Percentiles rank a stretch among this genome's conserved stretches.
phyloP scores from a whole-genome alignment of 768 basidiomycete species.

The Grammothele lineata region DNA sequence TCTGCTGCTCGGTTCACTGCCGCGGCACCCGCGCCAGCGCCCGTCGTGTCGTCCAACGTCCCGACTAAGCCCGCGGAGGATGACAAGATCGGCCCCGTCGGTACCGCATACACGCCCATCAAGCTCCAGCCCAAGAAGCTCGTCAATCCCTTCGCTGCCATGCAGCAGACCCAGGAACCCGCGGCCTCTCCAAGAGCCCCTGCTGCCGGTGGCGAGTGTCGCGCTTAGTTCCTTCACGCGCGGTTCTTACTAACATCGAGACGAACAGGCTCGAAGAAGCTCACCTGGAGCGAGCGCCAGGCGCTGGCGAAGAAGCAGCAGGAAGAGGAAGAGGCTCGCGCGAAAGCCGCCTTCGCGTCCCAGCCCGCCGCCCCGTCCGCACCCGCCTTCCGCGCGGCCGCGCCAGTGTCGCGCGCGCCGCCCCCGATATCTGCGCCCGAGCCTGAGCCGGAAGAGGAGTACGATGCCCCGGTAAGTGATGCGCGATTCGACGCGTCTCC shows the following conservation, averaged over 20 bases:
- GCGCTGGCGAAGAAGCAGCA: constrained; percentile 84
- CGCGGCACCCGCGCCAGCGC: constrained; percentile 30
- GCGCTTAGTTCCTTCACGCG: neutral
- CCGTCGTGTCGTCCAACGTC: constrained; percentile 41
- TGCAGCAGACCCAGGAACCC: constrained; percentile 37
- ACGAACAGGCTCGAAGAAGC: constrained; percentile 68
- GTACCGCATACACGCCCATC: constrained; percentile 88
- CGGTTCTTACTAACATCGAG: constrained; percentile 19
- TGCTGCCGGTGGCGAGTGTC: constrained; percentile 1
- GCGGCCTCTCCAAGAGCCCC: constrained; percentile 18
- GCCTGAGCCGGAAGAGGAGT: constrained; percentile 27
- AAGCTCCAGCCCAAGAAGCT: constrained; percentile 84
- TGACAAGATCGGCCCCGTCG: constrained; percentile 81
- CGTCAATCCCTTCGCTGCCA: constrained; percentile 73
- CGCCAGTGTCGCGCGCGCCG: constrained; percentile 8
- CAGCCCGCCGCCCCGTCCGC: constrained; percentile 33
- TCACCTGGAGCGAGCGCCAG: constrained; percentile 94
- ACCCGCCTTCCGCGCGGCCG: constrained; percentile 14
- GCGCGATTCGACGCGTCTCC: neutral
- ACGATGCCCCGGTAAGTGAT: constrained; percentile 11
- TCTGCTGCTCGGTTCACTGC: constrained; percentile 26
- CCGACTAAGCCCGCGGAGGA: constrained; percentile 72
- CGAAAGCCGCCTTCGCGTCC: constrained; percentile 44
- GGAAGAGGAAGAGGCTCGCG: constrained; percentile 71
- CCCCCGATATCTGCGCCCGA: constrained; percentile 2